Evolutionary conservation across 2,329 filamentous ascomycete genomes (phyloP).

Genomic region (Tolypocladium endophyticum): DNA sequence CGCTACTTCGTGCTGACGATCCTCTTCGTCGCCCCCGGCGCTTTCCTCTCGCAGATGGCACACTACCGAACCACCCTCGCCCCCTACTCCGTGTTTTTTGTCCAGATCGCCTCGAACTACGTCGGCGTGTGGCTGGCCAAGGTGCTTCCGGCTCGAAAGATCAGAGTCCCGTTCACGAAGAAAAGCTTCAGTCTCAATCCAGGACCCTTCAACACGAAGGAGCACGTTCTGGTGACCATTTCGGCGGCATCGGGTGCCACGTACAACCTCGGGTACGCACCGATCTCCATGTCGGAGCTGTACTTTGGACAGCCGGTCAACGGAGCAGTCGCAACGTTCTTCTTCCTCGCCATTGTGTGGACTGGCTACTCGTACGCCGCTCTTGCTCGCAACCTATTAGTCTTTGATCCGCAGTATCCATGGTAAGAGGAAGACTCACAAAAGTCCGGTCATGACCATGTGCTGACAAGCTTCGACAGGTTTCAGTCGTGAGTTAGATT

Average conservation of each 20-base stretch:
- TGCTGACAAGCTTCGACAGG: conserved; percentile 7
- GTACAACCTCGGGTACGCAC: conserved; percentile 38
- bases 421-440: conserved; percentile 4
- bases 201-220: conserved; percentile 45
- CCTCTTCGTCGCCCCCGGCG: conserved; percentile 45
- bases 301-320: conserved; percentile 44
- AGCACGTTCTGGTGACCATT: conserved; percentile 46
- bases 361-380: conserved; percentile 49
- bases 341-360: conserved; percentile 48
- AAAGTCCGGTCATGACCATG: neutral
- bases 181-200: conserved; percentile 43
- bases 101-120: conserved; percentile 47
- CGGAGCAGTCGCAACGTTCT: conserved; percentile 43
- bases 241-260: conserved; percentile 42
- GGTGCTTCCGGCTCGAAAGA: conserved; percentile 33
- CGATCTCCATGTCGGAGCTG: conserved; percentile 43
- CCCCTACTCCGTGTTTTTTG: conserved; percentile 51
- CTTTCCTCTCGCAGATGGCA: conserved; percentile 46
- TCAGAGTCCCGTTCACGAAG: conserved; percentile 34
- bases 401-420: conserved; percentile 41
- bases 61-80: conserved; percentile 46
- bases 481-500: conserved; percentile 26
- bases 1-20: conserved; percentile 46
- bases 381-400: conserved; percentile 42
- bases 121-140: conserved; percentile 41